Conservation (phyloP, 2,329 filamentous ascomycete species). For the Botrytis porri region DNA sequence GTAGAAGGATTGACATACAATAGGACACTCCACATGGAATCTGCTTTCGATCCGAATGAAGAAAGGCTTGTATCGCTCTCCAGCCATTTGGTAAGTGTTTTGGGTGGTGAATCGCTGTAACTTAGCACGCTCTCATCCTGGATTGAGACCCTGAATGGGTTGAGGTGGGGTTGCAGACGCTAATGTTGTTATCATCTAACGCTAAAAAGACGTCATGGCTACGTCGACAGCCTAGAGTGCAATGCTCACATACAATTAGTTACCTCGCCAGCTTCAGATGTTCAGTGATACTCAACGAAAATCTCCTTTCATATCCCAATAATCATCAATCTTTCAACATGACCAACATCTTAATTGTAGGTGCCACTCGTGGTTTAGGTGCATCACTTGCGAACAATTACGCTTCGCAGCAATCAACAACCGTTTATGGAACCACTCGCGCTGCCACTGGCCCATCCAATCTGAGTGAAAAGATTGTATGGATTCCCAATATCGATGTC, state of each 20-base stretch:
- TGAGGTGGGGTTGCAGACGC: neutral
- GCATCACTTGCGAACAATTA: constrained; percentile 59
- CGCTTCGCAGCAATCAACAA: constrained; percentile 45
- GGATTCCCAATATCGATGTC: constrained; percentile 59
- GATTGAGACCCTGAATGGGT: neutral
- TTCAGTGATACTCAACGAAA: neutral
- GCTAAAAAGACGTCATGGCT: constrained; percentile 1
- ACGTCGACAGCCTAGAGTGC: neutral
- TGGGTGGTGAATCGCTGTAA: neutral
- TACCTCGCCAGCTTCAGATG: neutral
- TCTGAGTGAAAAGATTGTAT: constrained; percentile 46
- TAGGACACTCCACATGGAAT: neutral
- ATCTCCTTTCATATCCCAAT: neutral
- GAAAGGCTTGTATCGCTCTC: neutral
- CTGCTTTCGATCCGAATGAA: neutral
- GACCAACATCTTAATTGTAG: constrained; percentile 55
- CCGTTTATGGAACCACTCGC: constrained; percentile 60
- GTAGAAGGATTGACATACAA: neutral
- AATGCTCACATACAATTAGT: neutral
- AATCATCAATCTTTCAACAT: neutral
- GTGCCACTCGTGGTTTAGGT: constrained; percentile 66
- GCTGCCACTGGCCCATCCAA: constrained; percentile 45
- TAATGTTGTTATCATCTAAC: neutral
- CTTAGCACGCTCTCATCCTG: neutral
- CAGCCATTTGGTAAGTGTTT: neutral